Base-by-base conservation (phyloP, 2,329 filamentous ascomycete species). In the Sordariomycetes sp. region DNA sequence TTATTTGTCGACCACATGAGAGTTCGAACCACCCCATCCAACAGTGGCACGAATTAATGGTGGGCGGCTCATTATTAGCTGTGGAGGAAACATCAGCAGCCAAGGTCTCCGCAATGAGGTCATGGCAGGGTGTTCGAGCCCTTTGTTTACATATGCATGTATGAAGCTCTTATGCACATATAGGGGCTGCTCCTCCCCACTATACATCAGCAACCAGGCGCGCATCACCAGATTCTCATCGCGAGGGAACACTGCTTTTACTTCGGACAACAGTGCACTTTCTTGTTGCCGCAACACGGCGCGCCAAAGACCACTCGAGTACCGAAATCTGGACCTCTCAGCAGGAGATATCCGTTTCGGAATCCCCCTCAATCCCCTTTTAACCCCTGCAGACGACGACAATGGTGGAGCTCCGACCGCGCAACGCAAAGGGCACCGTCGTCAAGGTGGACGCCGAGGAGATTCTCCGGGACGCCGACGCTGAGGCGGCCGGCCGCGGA, bases 371-470 rank as follows among this genome's bases (percentile, higher is more conserved):
- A 20, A 3, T 12, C 24, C 4, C 35, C 8, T 45, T 25, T 12
- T 28, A 4, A 48, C 53, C 15, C 13, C 24, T 45, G 22, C n/a
- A 42, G 28, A 45, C 12, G 22, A 20, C 12, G 20, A 34, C 54
- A 22, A 56, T 56, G 55, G 45, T 52, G 48, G 55, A 56, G 55
- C 55, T 56, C 32, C 45, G 55, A 56, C 48, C 45, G 25, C 55
- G 55, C 45, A 56, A 17, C 12, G 45, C 32, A n/a, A 52, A 52
- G 48, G 55, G 34, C 32, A 42, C 45, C 48, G 45, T 52, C 45
- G 45, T 34, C 32, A 52, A 25, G 48, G 34, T 34, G 15, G 48
- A 24, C 13, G 48, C 50, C 17, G 24, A 48, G 48, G 55, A 48
- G 25, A 48, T 39, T 22, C 36, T 52, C 55, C 17, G 45, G 28